A percentile compares a stretch with the other conserved stretches of the same genome.
Evolutionary conservation across 2,329 filamentous ascomycete genomes (phyloP).

Genomic region (Colletotrichum abscissum): DNA sequence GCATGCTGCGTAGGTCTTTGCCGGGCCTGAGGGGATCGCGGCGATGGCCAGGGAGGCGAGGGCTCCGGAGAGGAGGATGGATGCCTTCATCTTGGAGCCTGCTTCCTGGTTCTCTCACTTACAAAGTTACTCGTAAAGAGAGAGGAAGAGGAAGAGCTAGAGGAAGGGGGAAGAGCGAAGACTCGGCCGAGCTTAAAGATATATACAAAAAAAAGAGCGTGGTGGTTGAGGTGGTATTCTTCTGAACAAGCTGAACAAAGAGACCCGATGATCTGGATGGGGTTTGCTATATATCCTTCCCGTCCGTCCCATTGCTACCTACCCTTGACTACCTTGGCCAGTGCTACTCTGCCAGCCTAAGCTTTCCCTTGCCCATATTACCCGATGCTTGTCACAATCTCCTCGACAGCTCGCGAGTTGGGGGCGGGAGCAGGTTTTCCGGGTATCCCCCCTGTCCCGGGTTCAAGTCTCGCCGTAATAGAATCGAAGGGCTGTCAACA

Average conservation of each 20-base stretch:
- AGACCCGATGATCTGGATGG: conserved; percentile 1
- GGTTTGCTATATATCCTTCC: conserved; percentile 5
- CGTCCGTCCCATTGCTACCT: neutral
- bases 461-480: too few relatives aligned
- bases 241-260: too few relatives aligned
- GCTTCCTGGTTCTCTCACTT: neutral
- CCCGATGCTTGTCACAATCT: neutral
- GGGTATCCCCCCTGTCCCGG: too few relatives aligned
- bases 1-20: conserved; percentile 44
- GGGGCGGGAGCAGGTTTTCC: too few relatives aligned
- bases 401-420: neutral
- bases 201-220: neutral
- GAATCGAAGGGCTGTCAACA: too few relatives aligned
- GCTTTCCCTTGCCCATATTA: neutral
- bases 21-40: conserved; percentile 37
- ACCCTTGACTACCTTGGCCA: neutral
- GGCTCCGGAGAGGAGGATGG: conserved; percentile 8
- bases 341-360: neutral
- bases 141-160: neutral
- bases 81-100: conserved; percentile 28
- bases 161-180: neutral
- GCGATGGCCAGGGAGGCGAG: conserved; percentile 1
- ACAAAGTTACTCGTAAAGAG: neutral
- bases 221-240: neutral
- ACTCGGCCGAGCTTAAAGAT: neutral